These are phyloP conservation scores for Mortierella sp. DNA, from an alignment of 371 early-diverging fungal species.

Conservation along the genomic window DNA sequence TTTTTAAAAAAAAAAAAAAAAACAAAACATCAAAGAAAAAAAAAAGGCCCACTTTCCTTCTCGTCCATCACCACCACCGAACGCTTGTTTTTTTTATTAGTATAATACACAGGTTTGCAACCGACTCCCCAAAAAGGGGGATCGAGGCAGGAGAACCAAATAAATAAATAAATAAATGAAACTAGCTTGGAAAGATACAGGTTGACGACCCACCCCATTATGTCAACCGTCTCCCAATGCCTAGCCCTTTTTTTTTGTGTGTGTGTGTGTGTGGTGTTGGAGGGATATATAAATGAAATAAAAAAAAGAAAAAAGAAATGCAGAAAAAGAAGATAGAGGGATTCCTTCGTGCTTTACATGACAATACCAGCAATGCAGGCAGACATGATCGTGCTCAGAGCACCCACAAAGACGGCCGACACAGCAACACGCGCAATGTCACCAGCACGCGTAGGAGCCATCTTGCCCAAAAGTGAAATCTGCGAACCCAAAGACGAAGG, in stretches of 20 bases:
- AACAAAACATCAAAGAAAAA: no score
- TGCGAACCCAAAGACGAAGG: slow-evolving; percentile 89
- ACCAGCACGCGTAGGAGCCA: slow-evolving; percentile 82
- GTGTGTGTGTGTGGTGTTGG: no score
- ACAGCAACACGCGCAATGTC: slow-evolving; percentile 84
- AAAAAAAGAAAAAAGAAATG: slow-evolving; percentile 2
- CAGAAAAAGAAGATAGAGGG: slow-evolving; percentile 1
- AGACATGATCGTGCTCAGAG: slow-evolving; percentile 82
- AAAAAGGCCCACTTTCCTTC: no score
- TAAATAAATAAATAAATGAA: no score
- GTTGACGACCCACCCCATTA: slow-evolving; percentile 43
- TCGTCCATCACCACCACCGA: no score
- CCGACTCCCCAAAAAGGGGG: no score
- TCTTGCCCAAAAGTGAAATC: slow-evolving; percentile 81
- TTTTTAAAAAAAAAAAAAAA: no score
- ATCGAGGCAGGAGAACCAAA: no score
- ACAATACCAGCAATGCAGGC: slow-evolving; percentile 88
- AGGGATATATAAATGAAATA: not conserved
- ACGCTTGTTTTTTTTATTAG: no score
- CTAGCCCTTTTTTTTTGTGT: no score
- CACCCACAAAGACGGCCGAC: slow-evolving; percentile 86
- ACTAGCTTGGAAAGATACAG: not conserved
- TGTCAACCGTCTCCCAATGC: slow-evolving; percentile 16
- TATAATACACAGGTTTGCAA: no score
- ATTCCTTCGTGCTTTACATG: slow-evolving; percentile 51